phyloP scores from a whole-genome alignment of 1,139 yeast genomes.

The Magnusiomyces sp. region DNA sequence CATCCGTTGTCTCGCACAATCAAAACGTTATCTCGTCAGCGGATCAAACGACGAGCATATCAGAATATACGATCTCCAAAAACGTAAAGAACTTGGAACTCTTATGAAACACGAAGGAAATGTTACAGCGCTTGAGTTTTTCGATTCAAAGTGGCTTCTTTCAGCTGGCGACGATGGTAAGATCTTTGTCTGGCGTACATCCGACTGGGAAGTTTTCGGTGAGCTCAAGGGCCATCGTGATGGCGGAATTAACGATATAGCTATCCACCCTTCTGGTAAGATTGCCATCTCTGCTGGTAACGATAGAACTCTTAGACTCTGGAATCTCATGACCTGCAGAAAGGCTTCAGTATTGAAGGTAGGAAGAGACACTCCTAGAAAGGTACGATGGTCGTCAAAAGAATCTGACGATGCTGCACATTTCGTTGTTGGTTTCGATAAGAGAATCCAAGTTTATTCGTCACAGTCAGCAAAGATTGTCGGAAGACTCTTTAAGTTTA shows the following conservation, averaged over 20 bases:
- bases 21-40: slow-evolving; percentile 78
- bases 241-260: slow-evolving; percentile 61
- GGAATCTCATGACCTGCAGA: slow-evolving; percentile 98
- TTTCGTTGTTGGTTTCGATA: slow-evolving; percentile 68
- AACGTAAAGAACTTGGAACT: slow-evolving; percentile 89
- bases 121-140: slow-evolving; percentile 67
- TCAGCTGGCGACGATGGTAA: slow-evolving; percentile 90
- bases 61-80: slow-evolving; percentile 85
- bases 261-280: slow-evolving; percentile 88
- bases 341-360: slow-evolving; percentile 81
- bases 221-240: slow-evolving; percentile 73
- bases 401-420: slow-evolving; percentile 37
- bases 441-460: slow-evolving; percentile 55
- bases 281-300: slow-evolving; percentile 84
- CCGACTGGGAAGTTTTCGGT: slow-evolving; percentile 93
- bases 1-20: slow-evolving; percentile 73
- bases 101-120: slow-evolving; percentile 86
- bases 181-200: slow-evolving; percentile 86
- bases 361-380: slow-evolving; percentile 38
- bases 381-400: slow-evolving; percentile 29
- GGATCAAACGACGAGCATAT: slow-evolving; percentile 97
- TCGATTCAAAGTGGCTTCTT: slow-evolving; percentile 65
- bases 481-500: slow-evolving; percentile 39
- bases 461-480: slow-evolving; percentile 55
- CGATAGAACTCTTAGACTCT: slow-evolving; percentile 73